These are phyloP conservation scores for Penicillium sp. DNA, from an alignment of 2,329 filamentous ascomycete species.

Conservation along the genomic window DNA sequence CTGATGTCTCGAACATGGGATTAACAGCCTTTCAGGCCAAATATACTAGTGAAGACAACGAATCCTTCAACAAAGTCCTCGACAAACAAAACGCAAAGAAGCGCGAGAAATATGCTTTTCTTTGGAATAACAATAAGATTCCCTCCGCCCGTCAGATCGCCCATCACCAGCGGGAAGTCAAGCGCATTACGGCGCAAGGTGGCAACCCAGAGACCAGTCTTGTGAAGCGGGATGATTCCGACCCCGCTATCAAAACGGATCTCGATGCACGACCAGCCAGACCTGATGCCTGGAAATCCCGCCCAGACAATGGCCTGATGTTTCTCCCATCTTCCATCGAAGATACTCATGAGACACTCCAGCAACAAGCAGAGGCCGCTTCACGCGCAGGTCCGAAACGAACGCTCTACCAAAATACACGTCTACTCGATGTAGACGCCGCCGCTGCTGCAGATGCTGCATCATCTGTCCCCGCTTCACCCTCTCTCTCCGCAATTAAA, in stretches of 20 bases:
- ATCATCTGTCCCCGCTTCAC: conserved; percentile 66
- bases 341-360: conserved; percentile 60
- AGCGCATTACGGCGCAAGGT: conserved; percentile 69
- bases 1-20: conserved; percentile 74
- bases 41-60: conserved; percentile 97
- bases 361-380: conserved; percentile 68
- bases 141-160: conserved; percentile 64
- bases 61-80: conserved; percentile 89
- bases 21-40: conserved; percentile 84
- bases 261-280: conserved; percentile 74
- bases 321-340: conserved; percentile 63
- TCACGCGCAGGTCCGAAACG: conserved; percentile 77
- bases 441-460: conserved; percentile 40
- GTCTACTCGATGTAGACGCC: conserved; percentile 61
- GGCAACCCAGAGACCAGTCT: conserved; percentile 62
- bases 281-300: conserved; percentile 74
- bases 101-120: conserved; percentile 83
- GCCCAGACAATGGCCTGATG: conserved; percentile 84
- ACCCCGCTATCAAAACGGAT: conserved; percentile 64
- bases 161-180: conserved; percentile 61
- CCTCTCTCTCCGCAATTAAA: conserved; percentile 79
- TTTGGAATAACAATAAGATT: conserved; percentile 87
- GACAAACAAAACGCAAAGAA: conserved; percentile 87
- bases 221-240: conserved; percentile 36
- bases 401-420: conserved; percentile 82